A percentile compares a stretch with the other conserved stretches of the same genome.
Evolutionary conservation across 352 stramenopile species (phyloP).

Genomic region (Phytophthora foliorum): DNA sequence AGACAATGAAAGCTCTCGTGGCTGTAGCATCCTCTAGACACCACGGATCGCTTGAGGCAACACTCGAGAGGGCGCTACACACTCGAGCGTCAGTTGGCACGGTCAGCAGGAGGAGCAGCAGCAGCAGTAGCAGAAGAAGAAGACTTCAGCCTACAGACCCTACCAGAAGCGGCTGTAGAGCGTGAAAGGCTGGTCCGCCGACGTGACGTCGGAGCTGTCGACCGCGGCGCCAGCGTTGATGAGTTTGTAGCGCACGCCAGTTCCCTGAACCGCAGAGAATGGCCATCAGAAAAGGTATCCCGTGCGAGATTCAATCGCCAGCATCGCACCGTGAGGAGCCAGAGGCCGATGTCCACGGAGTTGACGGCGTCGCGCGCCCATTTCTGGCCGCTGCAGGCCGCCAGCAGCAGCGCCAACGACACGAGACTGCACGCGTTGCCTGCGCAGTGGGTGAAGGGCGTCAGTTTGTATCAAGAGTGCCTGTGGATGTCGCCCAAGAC

Average conservation of each 20-base stretch:
- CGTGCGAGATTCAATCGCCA: conserved; percentile 1
- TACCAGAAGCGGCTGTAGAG: conserved; percentile 57
- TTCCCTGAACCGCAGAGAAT: conserved; percentile 49
- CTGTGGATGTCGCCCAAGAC: not conserved
- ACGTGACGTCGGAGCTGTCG: conserved; percentile 41
- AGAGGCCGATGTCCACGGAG: conserved; percentile 81
- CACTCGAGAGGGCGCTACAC: conserved; percentile 46
- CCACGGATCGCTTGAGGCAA: conserved; percentile 67
- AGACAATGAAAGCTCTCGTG: conserved; percentile 57
- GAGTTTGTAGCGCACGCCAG: conserved; percentile 84
- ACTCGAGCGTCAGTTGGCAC: conserved; percentile 7
- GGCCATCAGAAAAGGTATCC: conserved; percentile 5
- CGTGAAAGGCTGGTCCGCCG: conserved; percentile 31
- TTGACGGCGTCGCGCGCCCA: conserved; percentile 78
- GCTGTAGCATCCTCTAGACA: conserved; percentile 60
- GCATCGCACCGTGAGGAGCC: conserved; percentile 59
- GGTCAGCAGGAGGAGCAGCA: not conserved
- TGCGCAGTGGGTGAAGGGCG: conserved; percentile 19
- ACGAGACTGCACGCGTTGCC: conserved; percentile 61
- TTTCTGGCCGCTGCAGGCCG: conserved; percentile 51
- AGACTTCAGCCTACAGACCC: not conserved
- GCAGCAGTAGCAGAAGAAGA: not conserved
- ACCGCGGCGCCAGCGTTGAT: conserved; percentile 72
- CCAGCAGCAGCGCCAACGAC: conserved; percentile 60
- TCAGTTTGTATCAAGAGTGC: not conserved